Evolutionary conservation across 2,329 filamentous ascomycete genomes (phyloP), one percentile per base, ranked within the genome.

Genomic region (Sarocladium brachiariae): DNA sequence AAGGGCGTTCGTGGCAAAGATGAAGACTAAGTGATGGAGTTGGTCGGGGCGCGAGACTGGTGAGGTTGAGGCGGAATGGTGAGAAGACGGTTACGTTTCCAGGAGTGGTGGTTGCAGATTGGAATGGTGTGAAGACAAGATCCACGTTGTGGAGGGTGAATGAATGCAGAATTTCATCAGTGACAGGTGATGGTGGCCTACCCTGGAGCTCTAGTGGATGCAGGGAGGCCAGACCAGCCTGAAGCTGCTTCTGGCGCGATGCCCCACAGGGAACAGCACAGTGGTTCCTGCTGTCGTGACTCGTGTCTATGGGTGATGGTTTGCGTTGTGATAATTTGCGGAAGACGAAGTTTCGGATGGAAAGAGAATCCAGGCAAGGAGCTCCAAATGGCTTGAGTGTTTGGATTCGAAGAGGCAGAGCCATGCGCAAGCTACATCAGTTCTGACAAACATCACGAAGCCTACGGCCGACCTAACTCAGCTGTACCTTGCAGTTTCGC

Each of bases 161-260:
- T n/a, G n/a, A n/a, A 35, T 49, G 46, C 46, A 49, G 46, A 49
- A 49, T 49, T 49, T 49, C 46, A 18, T 49, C 46, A 19, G 46
- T 19, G 30, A 19, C 21, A 16, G 24, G 9, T 19, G 25, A 11
- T 25, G 25, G 43, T 19, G 18, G 25, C 19, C 25, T 47, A 47
- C 43, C 43, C 43, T 47, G 43, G 27, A 47, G 43, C 25, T 18
- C 33, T 7, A 23, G 21, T 21, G 24, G 43, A 4, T 19, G n/a
- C 16, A 31, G 43, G 43, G 13, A 21, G 19, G 43, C 25, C 31
- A 30, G 27, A 10, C 25, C 5, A 10, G n/a, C 5, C 43, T 47
- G 43, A 47, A 47, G 43, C 43, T 47, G 43, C 27, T 47, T 47
- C 27, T 47, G 43, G 43, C 5, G 25, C 18, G 43, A 16, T 25